phyloP scores from a whole-genome alignment of 2,329 filamentous ascomycete species.

The Aspergillus sp. region DNA sequence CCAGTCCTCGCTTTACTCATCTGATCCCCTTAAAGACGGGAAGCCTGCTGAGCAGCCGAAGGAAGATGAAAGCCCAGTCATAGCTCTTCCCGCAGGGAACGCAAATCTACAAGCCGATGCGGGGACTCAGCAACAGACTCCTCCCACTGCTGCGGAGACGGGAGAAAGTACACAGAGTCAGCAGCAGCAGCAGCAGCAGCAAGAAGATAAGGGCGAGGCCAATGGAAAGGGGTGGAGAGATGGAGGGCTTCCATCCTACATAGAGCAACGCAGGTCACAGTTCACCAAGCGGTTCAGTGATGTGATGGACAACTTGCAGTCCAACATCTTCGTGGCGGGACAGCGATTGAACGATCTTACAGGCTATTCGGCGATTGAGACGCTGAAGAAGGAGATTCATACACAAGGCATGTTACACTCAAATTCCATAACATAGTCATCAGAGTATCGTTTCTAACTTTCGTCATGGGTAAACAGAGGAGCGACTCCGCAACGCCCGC shows the following conservation, averaged over 20 bases:
- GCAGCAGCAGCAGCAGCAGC: constrained; percentile 4
- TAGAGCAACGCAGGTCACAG: constrained; percentile 54
- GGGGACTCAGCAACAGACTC: constrained; percentile 19
- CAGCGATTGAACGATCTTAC: constrained; percentile 92
- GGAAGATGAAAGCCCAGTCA: constrained; percentile 26
- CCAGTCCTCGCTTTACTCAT: constrained; percentile 29
- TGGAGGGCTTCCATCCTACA: constrained; percentile 37
- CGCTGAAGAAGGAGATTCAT: constrained; percentile 76
- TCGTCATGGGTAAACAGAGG: constrained; percentile 43
- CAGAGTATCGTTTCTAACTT: constrained; percentile 7
- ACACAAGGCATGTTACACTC: constrained; percentile 53
- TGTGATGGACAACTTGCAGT: constrained; percentile 87
- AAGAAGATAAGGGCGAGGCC: constrained; percentile 12
- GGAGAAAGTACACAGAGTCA: constrained; percentile 16
- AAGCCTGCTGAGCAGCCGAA: constrained; percentile 17
- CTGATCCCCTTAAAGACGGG: constrained; percentile 3
- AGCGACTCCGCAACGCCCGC: constrained; percentile 57
- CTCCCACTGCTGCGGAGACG: constrained; percentile 17
- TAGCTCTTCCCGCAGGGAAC: constrained; percentile 17
- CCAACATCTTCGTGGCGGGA: constrained; percentile 79
- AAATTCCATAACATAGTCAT: neutral
- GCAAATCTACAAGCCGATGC: constrained; percentile 22
- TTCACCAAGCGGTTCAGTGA: constrained; percentile 63
- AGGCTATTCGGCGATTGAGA: constrained; percentile 88
- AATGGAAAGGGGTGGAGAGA: neutral